phyloP scores from a whole-genome alignment of 2,329 filamentous ascomycete genomes.

The Aspergillus hiratsukae region DNA sequence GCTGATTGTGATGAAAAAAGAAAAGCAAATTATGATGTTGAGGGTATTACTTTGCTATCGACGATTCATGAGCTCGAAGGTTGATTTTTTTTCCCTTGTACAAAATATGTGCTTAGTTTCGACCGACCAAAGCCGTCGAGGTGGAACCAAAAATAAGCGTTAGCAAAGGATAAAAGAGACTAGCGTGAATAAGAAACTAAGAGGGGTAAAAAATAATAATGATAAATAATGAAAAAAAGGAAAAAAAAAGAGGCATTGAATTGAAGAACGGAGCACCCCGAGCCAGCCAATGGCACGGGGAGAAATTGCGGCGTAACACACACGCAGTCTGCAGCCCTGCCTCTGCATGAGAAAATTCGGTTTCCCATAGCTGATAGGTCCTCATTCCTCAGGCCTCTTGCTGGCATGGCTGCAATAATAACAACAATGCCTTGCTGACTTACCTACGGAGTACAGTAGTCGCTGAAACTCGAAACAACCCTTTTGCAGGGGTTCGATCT shows the following conservation, averaged over 20 bases:
- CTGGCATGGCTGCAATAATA: slow-evolving; percentile 7
- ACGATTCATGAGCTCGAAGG: not conserved
- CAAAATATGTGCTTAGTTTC: not conserved
- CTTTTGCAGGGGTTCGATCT: slow-evolving; percentile 11
- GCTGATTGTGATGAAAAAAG: not conserved
- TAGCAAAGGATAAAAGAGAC: not conserved
- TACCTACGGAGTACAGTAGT: slow-evolving; percentile 1
- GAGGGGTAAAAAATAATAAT: not conserved
- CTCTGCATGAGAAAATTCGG: slow-evolving; percentile 12
- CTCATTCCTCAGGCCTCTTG: not conserved
- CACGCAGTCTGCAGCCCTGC: slow-evolving; percentile 13
- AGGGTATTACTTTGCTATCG: not conserved
- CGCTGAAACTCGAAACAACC: slow-evolving; percentile 15
- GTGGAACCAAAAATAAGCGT: not conserved
- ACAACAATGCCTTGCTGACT: not conserved
- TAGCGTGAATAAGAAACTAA: not conserved
- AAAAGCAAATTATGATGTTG: not conserved
- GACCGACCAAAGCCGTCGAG: not conserved
- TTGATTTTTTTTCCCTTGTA: too few species aligned
- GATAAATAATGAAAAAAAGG: not conserved
- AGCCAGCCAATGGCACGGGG: not conserved
- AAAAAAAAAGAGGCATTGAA: not conserved
- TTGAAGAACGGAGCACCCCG: not conserved
- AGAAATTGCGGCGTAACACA: not conserved
- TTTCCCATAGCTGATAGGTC: slow-evolving; percentile 14